These are phyloP conservation scores for Strigomonas oncopelti DNA, from an alignment of 208 protist species.

Conservation along the genomic window DNA sequence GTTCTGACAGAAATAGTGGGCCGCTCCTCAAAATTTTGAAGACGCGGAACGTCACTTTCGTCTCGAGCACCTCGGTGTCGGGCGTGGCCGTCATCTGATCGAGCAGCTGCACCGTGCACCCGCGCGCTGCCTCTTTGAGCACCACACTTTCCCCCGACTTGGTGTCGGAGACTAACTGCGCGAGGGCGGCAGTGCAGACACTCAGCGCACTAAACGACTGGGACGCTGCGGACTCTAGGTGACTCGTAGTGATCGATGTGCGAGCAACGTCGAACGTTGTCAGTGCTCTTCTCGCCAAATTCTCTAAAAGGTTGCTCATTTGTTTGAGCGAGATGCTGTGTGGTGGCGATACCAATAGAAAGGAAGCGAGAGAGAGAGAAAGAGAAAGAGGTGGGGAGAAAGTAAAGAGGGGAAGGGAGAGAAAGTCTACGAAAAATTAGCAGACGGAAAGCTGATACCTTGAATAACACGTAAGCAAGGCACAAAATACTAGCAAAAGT, in stretches of 20 bases:
- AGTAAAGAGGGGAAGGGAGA: constrained; percentile 5
- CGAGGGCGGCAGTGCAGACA: too few species aligned
- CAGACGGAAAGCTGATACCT: background rate
- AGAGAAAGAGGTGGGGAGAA: background rate
- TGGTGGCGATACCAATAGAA: background rate
- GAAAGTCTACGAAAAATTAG: background rate
- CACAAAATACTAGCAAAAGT: too few species aligned
- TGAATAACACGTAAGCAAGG: too few species aligned
- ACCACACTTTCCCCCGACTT: too few species aligned
- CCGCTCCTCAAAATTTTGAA: constrained; percentile 31
- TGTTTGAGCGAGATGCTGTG: background rate
- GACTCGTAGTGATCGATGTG: too few species aligned
- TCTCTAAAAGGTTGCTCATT: constrained; percentile 3
- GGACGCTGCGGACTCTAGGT: too few species aligned
- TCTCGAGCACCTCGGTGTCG: constrained; percentile 10
- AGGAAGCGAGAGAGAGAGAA: background rate
- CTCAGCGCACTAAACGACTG: too few species aligned
- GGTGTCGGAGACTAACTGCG: too few species aligned
- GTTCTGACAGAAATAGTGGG: constrained; percentile 19
- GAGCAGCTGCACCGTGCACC: constrained; percentile 4
- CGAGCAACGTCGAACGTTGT: too few species aligned
- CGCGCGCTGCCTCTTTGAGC: too few species aligned
- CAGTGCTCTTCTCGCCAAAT: background rate
- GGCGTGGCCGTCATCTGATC: constrained; percentile 25
- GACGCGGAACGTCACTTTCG: constrained; percentile 29